Evolutionary conservation across 257 asterid species (phyloP).

Genomic region (Solanum corneliomulleri): DNA sequence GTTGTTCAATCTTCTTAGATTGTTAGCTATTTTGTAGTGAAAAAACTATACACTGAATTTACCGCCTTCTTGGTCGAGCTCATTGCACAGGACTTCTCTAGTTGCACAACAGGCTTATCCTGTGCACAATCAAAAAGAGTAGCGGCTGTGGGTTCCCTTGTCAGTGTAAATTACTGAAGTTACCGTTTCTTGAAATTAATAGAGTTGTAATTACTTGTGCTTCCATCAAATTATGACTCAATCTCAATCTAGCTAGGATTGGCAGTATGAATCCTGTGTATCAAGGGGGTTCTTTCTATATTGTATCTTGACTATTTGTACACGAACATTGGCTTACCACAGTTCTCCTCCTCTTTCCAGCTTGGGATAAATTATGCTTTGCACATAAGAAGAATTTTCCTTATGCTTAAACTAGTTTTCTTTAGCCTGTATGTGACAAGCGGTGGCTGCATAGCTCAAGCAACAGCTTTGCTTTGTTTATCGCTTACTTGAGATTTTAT

Average conservation of each 20-base stretch:
- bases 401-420: background rate
- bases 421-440: background rate
- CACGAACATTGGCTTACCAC: background rate
- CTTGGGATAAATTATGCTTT: background rate
- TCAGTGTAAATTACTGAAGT: background rate
- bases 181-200: background rate
- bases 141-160: background rate
- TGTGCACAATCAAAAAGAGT: no score
- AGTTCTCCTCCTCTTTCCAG: background rate
- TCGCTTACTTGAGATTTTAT: background rate
- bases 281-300: background rate
- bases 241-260: background rate
- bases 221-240: background rate
- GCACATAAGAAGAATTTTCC: background rate
- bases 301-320: background rate
- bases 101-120: no score
- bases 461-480: background rate
- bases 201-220: background rate
- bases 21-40: background rate
- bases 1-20: background rate
- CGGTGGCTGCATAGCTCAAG: background rate
- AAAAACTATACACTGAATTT: background rate
- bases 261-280: background rate
- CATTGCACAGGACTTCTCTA: background rate
- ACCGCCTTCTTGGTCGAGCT: background rate